Evolutionary conservation across 2,329 filamentous ascomycete species (phyloP), one percentile per base, ranked within the genome.

Genomic region (Dactylonectria macrodidyma): DNA sequence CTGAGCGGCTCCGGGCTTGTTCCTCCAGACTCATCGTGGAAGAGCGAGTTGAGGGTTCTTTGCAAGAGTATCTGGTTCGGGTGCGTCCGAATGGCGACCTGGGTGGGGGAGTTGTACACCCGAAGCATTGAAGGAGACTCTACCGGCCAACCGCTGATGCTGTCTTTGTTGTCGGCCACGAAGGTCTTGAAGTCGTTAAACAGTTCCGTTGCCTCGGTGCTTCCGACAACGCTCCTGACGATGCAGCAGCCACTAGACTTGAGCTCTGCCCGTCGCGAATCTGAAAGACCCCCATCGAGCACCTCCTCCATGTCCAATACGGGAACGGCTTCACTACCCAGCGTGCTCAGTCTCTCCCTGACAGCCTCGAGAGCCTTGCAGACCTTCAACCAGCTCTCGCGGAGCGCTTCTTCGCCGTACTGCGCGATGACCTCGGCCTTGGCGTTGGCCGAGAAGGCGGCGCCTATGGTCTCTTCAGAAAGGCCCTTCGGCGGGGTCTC

Each of bases 31-130:
- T 71, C 73, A 36, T 80, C 80, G 61, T 81, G 79, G 76, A 80
- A 84, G n/a, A 83, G 77, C 2, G 71, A 75, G 65, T 84, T 84
- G 12, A 84, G 72, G 14, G 74, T 61, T n/a, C 76, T 69, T 51
- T 82, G 79, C 0, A 83, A 65, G 5, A 67, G 67, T 11, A 84
- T 74, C 26, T 82, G 79, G 55, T 79, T 78, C 12, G 79, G 79
- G 68, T 84, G 78, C 2, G 81, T 77, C 52, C 82, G 79, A 9
- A 81, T 67, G 0, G 78, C 73, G 24, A 80, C 75, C 64, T 84
- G 83, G 0, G 80, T 79, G 4, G 80, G 81, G 5, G 82, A 79
- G 62, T 77, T 75, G 72, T 81, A 84, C 6, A 84, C 73, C 38
- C 75, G 76, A 61, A 83, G 75, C 59, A 84, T 82, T 14, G 78